Percentiles rank a stretch among this genome's conserved stretches.
Conservation (phyloP, 1,284 basidiomycete genomes). For the Jaminaea rosea region DNA sequence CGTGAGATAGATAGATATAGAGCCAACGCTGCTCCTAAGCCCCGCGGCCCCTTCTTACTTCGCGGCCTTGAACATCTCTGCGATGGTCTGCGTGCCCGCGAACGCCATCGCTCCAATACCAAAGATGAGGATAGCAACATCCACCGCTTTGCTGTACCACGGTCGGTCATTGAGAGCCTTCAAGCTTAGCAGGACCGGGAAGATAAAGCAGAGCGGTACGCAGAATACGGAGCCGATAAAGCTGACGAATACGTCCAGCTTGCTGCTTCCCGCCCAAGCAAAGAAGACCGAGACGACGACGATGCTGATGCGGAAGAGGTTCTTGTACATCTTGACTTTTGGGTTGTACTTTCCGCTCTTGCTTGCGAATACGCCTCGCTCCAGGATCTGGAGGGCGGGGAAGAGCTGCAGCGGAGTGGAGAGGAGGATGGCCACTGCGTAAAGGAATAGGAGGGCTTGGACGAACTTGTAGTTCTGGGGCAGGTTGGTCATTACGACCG, state of each 20-base stretch:
- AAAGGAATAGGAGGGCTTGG: constrained; percentile 62
- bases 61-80: constrained; percentile 9
- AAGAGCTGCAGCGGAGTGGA: constrained; percentile 84
- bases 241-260: constrained; percentile 93
- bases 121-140: constrained; percentile 72
- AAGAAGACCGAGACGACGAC: constrained; percentile 68
- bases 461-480: constrained; percentile 77
- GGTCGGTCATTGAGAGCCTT: constrained; percentile 69
- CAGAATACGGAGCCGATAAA: constrained; percentile 90
- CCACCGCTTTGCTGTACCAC: constrained; percentile 60
- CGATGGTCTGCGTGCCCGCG: constrained; percentile 70
- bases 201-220: constrained; percentile 82
- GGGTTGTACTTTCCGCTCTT: constrained; percentile 65
- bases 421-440: constrained; percentile 70
- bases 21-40: no score
- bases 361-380: constrained; percentile 79
- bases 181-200: constrained; percentile 87
- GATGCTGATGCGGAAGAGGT: constrained; percentile 69
- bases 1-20: no score
- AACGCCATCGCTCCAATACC: constrained; percentile 73
- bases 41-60: no score
- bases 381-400: constrained; percentile 92
- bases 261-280: constrained; percentile 74
- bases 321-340: constrained; percentile 72
- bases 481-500: constrained; percentile 90